Conservation (phyloP, 345 rosid species). For the Gynandropsis gynandra region DNA sequence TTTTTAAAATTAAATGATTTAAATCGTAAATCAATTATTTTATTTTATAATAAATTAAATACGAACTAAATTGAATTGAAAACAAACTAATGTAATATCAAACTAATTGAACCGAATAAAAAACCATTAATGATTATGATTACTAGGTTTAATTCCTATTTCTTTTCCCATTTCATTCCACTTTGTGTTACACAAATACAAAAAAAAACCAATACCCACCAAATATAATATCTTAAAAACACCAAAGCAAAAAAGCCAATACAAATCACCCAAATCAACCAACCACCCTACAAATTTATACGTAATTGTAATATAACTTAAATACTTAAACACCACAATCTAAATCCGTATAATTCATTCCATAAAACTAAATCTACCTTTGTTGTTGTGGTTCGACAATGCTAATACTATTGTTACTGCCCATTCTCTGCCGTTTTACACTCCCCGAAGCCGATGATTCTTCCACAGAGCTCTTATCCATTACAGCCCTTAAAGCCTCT, state of each 20-base stretch:
- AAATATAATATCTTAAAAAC: slow-evolving; percentile 9
- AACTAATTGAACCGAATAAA: no score
- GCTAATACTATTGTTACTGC: slow-evolving; percentile 29
- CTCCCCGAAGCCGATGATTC: slow-evolving; percentile 64
- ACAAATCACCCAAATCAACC: slow-evolving; percentile 1
- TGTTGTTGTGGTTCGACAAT: slow-evolving; percentile 56
- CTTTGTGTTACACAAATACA: no score
- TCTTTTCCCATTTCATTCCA: not conserved
- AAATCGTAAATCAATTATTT: no score
- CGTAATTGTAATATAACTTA: no score
- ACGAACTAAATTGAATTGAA: no score
- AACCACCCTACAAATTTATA: no score
- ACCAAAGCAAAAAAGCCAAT: slow-evolving; percentile 6
- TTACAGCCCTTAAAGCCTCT: slow-evolving; percentile 83
- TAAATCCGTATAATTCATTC: no score
- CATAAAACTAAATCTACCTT: slow-evolving; percentile 9
- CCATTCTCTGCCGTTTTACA: slow-evolving; percentile 82
- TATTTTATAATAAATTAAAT: no score
- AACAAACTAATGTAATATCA: no score
- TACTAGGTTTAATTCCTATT: not conserved
- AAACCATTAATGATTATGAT: no score
- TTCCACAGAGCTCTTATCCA: slow-evolving; percentile 69
- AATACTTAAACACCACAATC: not conserved
- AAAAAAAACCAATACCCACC: not conserved
- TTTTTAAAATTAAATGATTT: no score